Evolutionary conservation across 345 rosid species (phyloP), one percentile per base, ranked within the genome.

Genomic region (Raphanus raphanistrum): DNA sequence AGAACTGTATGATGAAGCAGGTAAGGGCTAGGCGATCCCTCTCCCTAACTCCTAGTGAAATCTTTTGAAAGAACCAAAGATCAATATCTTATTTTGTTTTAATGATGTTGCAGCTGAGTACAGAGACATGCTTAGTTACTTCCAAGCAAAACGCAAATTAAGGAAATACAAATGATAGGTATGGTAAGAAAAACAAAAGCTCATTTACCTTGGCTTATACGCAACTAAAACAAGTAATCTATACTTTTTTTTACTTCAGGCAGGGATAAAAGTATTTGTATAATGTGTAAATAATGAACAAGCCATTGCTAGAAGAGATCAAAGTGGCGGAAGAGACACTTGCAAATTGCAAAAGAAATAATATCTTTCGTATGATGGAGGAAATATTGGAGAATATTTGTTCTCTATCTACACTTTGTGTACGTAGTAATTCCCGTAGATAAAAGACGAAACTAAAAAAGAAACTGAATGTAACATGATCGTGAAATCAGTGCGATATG

Each of bases 1-100:
- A 84, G 97, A 94, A 76, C 95, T 95, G 52, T 94, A 90, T 74
- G 82, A 84, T 54, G 97, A 94, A 83, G 97, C 97, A 11, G 95
- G 98, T 92, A 89, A 8, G 15, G 15, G 50, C 65, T 67, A 45
- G 8, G 27, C 27, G 48, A 38, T 9, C 13, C 8, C 27, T 41
- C 21, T 4, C 25, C 26, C 27, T 17, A 27, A 17, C 59, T 54
- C 45, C 48, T 8, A 8, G 11, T 32, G 32, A 21, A 6, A 72
- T 41, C 65, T 11, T 6, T 1, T 43, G 50, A 43, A 58, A 38
- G 25, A 66, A 27, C 7, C 8, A 16, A 27, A 57, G 2, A 7
- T 13, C 52, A 35, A 52, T 43, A 9, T 13, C 25, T 60, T 68
- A 16, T 68, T 76, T 50, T 27, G 38, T 64, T 50, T 27, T 2